phyloP scores from a whole-genome alignment of 148 eudicot species.

The Rheum nobile region DNA sequence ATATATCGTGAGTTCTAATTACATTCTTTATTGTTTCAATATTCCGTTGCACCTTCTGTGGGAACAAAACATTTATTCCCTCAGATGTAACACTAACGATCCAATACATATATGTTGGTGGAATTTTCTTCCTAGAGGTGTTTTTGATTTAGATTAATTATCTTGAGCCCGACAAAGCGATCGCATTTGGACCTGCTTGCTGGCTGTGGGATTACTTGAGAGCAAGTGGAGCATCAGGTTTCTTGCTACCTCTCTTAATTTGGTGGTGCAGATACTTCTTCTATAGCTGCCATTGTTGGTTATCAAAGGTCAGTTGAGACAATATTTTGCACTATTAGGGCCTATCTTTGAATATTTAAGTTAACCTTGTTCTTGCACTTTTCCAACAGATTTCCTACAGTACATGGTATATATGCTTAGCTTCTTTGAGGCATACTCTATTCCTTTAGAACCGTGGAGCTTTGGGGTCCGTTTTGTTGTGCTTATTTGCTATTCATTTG shows the following conservation, averaged over 20 bases:
- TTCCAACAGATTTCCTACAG: no score
- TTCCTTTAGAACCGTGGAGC: no score
- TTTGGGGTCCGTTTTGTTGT: no score
- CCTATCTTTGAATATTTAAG: background rate
- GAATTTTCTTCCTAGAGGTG: background rate
- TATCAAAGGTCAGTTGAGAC: conserved; percentile 50
- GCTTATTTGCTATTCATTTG: no score
- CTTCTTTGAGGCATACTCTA: no score
- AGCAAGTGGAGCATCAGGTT: conserved; percentile 99
- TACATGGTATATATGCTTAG: no score
- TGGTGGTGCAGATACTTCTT: conserved; percentile 99
- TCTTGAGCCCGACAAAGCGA: conserved; percentile 91
- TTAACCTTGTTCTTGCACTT: no score
- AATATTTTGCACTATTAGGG: background rate
- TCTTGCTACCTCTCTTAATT: conserved; percentile 79
- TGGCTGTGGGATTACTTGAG: conserved; percentile 98
- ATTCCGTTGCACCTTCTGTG: no score
- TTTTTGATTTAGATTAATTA: conserved; percentile 54
- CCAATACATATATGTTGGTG: background rate
- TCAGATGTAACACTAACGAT: no score
- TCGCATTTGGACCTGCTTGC: conserved; percentile 94
- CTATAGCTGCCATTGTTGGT: conserved; percentile 98
- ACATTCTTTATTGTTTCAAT: no score
- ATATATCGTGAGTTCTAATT: no score
- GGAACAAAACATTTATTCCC: no score